phyloP scores from a whole-genome alignment of 345 rosid genomes.

The Corymbia maculata region DNA sequence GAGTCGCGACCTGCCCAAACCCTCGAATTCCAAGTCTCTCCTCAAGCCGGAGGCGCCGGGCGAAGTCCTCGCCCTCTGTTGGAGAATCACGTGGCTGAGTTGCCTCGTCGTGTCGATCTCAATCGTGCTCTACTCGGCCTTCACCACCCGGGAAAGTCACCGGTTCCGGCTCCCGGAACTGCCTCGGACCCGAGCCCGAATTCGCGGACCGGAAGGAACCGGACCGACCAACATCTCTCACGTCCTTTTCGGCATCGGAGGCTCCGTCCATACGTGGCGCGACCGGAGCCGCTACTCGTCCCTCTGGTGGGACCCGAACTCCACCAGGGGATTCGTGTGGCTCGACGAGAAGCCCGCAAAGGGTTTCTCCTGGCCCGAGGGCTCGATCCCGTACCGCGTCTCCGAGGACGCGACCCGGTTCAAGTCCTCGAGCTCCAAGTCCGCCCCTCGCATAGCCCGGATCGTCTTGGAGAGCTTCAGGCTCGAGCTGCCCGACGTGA shows the following conservation, averaged over 20 bases:
- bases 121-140: conserved; percentile 38
- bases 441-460: conserved; percentile 76
- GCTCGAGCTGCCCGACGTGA: conserved; percentile 26
- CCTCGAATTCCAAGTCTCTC: neutral
- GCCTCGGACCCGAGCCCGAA: neutral
- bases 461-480: conserved; percentile 52
- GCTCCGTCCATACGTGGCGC: conserved; percentile 50
- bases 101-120: conserved; percentile 45
- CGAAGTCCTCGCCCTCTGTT: conserved; percentile 22
- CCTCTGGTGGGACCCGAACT: conserved; percentile 51
- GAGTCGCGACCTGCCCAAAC: neutral
- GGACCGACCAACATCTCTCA: conserved; percentile 51
- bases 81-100: conserved; percentile 27
- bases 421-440: conserved; percentile 41
- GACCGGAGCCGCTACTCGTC: conserved; percentile 42
- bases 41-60: conserved; percentile 21
- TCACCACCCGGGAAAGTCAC: conserved; percentile 6
- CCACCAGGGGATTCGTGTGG: conserved; percentile 65
- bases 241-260: conserved; percentile 57
- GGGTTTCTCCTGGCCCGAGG: neutral
- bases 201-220: neutral
- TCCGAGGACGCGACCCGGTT: conserved; percentile 59
- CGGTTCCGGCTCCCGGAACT: conserved; percentile 9
- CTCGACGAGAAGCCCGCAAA: conserved; percentile 25
- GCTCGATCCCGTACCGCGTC: conserved; percentile 24